Evolutionary conservation across 2,329 filamentous ascomycete genomes (phyloP), one percentile per base, ranked within the genome.

Genomic region (Trichoderma koningii): DNA sequence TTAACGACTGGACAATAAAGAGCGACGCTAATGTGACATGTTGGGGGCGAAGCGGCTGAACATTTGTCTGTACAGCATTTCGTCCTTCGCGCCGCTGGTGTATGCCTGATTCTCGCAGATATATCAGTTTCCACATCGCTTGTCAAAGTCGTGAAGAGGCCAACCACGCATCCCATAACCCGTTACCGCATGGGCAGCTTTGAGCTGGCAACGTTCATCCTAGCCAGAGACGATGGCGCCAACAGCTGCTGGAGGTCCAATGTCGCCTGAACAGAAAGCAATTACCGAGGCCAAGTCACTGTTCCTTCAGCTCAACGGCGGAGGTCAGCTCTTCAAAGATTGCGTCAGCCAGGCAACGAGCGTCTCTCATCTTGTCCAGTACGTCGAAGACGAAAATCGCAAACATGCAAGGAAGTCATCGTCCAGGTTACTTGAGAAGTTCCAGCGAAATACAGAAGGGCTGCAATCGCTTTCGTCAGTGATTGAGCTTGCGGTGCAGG

Each of bases 271-370:
- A 9, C 51, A 53, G 15, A 53, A 23, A n/a, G 51, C 30, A 41
- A 53, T 53, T 7, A 38, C 51, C 28, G 38, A 53, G 19, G 51
- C 28, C 51, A 53, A 53, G 14, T 53, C 51, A n/a, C 28, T 53
- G 19, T 53, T 53, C 30, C 12, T 3, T 17, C 51, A 53, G 28
- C 30, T 55, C 15, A 55, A 42, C 19, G n/a, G 14, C 12, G 34
- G 52, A 55, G 52, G 42, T 17, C 38, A 55, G 34, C 14, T 38
- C n/a, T 42, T 55, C 17, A 21, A 55, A 42, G 21, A 21, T 12
- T 42, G n/a, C 10, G 30, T 41, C 19, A 55, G 14, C 21, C 38
- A 55, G 30, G 17, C 34, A 2, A 26, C 34, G 14, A 55, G 34
- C 3, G n/a, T 55, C 19, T 55, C 52, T 2, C 52, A 44, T 26